phyloP scores from a whole-genome alignment of 768 basidiomycete genomes.

The Termitomyces bulborhizus region DNA sequence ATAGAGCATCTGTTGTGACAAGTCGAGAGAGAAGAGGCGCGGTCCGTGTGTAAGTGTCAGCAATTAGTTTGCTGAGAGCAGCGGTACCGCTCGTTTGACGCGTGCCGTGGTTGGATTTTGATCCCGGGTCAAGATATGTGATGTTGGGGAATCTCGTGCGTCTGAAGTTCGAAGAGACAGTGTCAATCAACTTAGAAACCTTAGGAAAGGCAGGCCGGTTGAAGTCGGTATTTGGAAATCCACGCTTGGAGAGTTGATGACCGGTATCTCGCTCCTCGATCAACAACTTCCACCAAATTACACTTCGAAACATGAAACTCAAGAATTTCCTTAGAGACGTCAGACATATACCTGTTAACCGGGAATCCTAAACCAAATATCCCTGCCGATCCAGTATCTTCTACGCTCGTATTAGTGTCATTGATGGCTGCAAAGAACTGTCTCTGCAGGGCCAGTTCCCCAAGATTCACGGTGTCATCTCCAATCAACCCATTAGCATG shows the following conservation, averaged over 20 bases:
- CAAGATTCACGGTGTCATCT: slow-evolving; percentile 48
- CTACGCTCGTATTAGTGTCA: slow-evolving; percentile 59
- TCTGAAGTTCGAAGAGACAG: slow-evolving; percentile 3
- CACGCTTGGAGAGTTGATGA: background rate
- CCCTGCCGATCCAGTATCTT: slow-evolving; percentile 50
- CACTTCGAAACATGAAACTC: slow-evolving; percentile 22
- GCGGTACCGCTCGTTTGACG: slow-evolving; percentile 10
- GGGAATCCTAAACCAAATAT: slow-evolving; percentile 74
- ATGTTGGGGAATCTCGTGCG: slow-evolving; percentile 6
- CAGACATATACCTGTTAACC: slow-evolving; percentile 51
- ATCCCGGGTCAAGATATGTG: background rate
- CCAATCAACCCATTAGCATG: slow-evolving; percentile 62
- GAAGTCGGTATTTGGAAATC: slow-evolving; percentile 12
- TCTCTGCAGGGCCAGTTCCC: slow-evolving; percentile 38
- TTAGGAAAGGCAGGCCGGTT: slow-evolving; percentile 23
- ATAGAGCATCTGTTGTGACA: slow-evolving; percentile 28
- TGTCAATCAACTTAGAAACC: slow-evolving; percentile 15
- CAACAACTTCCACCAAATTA: slow-evolving; percentile 39
- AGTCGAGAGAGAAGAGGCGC: slow-evolving; percentile 45
- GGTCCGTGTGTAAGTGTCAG: slow-evolving; percentile 34
- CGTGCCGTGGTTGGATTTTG: slow-evolving; percentile 1
- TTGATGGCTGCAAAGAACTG: slow-evolving; percentile 67
- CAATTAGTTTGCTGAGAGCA: slow-evolving; percentile 20
- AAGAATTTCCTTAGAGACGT: background rate
- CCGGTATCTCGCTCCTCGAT: slow-evolving; percentile 9